Evolutionary conservation across 495 filamentous ascomycete species (phyloP).

Genomic region (Usnea hakonensis): DNA sequence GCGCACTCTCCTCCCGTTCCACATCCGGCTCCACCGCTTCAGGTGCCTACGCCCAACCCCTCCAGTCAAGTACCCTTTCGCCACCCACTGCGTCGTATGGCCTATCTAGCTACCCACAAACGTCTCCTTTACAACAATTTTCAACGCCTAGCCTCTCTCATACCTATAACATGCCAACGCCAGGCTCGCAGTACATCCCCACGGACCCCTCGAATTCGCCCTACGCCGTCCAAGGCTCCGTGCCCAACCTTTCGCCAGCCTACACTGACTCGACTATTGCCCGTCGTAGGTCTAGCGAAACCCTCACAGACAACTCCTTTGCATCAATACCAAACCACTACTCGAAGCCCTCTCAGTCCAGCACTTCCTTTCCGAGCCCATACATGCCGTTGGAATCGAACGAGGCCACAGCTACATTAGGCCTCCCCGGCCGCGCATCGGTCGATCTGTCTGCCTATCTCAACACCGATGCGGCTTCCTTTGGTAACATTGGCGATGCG

Average conservation of each 20-base stretch:
- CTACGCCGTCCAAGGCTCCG: constrained; percentile 6
- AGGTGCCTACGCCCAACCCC: constrained; percentile 15
- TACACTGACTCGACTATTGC: constrained; percentile 7
- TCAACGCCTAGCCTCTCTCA: neutral
- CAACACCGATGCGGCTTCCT: neutral
- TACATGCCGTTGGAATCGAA: constrained; percentile 1
- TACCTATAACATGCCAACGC: neutral
- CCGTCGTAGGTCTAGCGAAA: constrained; percentile 6
- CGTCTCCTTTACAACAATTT: neutral
- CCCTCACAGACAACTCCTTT: neutral
- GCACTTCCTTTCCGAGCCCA: constrained; percentile 2
- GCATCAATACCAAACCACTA: neutral
- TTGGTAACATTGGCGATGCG: neutral
- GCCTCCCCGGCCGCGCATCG: neutral
- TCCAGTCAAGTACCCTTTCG: constrained; percentile 18
- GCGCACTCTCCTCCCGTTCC: constrained; percentile 36
- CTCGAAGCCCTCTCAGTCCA: constrained; percentile 4
- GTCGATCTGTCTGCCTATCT: neutral
- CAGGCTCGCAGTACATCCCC: neutral
- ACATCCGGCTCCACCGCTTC: constrained; percentile 15
- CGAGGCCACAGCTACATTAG: neutral
- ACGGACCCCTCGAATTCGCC: neutral
- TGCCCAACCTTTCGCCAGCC: constrained; percentile 3
- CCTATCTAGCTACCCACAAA: constrained; percentile 3
- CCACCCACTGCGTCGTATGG: constrained; percentile 5